A percentile compares a stretch with the other conserved stretches of the same genome.
These are phyloP conservation scores for Urtica urens DNA, from an alignment of 306 rosid genomes.

Conservation along the genomic window DNA sequence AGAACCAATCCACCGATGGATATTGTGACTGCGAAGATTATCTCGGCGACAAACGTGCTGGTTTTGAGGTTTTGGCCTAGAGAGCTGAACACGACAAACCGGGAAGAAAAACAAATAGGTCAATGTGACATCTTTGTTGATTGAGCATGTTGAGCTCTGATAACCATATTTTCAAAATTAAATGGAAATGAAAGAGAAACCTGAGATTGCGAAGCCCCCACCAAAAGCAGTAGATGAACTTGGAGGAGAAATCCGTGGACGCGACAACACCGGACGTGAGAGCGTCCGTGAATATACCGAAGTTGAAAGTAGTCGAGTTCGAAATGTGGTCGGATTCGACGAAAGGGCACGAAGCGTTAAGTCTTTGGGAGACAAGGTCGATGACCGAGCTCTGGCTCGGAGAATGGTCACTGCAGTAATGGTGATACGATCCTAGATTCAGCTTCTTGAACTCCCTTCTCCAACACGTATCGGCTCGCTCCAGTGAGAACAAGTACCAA, in stretches of 20 bases:
- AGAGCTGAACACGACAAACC: slow-evolving; percentile 36
- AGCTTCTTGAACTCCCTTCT: background rate
- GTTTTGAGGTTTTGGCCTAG: slow-evolving; percentile 77
- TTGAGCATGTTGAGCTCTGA: too few relatives aligned
- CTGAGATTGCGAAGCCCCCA: slow-evolving; percentile 85
- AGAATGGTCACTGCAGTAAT: slow-evolving; percentile 17
- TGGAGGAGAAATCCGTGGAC: slow-evolving; percentile 25
- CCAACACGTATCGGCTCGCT: slow-evolving; percentile 60
- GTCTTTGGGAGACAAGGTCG: background rate
- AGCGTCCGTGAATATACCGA: slow-evolving; percentile 60
- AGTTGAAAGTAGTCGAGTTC: slow-evolving; percentile 30
- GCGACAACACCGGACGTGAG: slow-evolving; percentile 33
- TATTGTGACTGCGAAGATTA: slow-evolving; percentile 50
- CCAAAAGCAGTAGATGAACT: slow-evolving; percentile 79
- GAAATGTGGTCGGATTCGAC: slow-evolving; percentile 16
- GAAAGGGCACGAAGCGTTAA: slow-evolving; percentile 25
- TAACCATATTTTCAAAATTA: too few relatives aligned
- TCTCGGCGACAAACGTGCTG: slow-evolving; percentile 46
- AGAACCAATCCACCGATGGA: slow-evolving; percentile 62
- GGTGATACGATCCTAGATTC: too few relatives aligned
- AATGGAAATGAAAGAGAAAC: slow-evolving; percentile 22
- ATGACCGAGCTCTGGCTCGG: rapidly evolving
- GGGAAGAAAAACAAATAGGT: background rate
- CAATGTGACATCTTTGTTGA: too few relatives aligned
- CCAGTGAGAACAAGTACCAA: slow-evolving; percentile 71